Evolutionary conservation across 1,139 yeast species (phyloP).

Genomic region (Scheffersomyces quercinus): DNA sequence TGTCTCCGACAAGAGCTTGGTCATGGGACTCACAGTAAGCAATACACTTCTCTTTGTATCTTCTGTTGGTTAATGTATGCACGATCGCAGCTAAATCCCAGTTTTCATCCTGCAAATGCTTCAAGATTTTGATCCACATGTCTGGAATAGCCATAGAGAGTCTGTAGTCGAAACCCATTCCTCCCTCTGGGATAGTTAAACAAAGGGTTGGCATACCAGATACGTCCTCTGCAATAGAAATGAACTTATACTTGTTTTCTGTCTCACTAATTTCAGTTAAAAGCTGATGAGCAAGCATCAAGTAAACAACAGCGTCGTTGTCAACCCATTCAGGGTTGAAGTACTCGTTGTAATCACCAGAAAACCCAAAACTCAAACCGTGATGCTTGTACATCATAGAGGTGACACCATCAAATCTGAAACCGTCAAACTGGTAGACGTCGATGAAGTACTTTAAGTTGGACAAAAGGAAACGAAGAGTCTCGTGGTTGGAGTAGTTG

Average conservation of each 20-base stretch:
- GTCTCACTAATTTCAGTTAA: slow-evolving; percentile 50
- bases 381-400: slow-evolving; percentile 91
- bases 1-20: slow-evolving; percentile 96
- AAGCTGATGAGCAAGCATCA: slow-evolving; percentile 84
- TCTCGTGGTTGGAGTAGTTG: slow-evolving; percentile 89
- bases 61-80: slow-evolving; percentile 81
- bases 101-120: slow-evolving; percentile 81
- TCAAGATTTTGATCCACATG: slow-evolving; percentile 95
- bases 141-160: slow-evolving; percentile 98
- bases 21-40: slow-evolving; percentile 96
- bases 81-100: slow-evolving; percentile 88
- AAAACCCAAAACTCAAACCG: slow-evolving; percentile 85
- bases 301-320: slow-evolving; percentile 79
- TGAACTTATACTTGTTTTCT: slow-evolving; percentile 48
- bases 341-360: slow-evolving; percentile 93
- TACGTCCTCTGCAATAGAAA: slow-evolving; percentile 94
- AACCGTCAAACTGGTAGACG: slow-evolving; percentile 87
- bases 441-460: slow-evolving; percentile 84
- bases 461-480: slow-evolving; percentile 81
- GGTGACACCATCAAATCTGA: slow-evolving; percentile 95
- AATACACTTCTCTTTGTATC: slow-evolving; percentile 86
- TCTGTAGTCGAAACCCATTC: slow-evolving; percentile 91
- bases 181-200: slow-evolving; percentile 70
- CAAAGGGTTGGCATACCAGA: slow-evolving; percentile 97
- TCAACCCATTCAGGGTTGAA: slow-evolving; percentile 81